phyloP scores from a whole-genome alignment of 2,329 filamentous ascomycete species.

The Balansia obtecta region DNA sequence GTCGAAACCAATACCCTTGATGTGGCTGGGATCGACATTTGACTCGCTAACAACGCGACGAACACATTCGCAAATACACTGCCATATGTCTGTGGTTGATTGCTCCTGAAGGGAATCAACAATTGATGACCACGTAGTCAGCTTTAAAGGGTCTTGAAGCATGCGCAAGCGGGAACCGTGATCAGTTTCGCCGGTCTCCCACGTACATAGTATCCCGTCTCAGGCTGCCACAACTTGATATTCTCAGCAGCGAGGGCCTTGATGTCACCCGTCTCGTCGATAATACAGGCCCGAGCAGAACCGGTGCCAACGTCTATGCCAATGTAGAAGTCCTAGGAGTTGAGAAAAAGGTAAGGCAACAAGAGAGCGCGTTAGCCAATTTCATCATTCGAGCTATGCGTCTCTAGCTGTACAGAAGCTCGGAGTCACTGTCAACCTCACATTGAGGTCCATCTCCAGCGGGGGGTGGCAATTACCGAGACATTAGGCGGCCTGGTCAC shows the following conservation, averaged over 20 bases:
- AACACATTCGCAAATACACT: conserved; percentile 82
- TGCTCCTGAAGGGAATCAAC: conserved; percentile 51
- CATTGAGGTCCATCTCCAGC: neutral
- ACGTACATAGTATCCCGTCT: conserved; percentile 59
- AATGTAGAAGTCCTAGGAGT: conserved; percentile 47
- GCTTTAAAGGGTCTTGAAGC: neutral
- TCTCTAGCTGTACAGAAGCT: neutral
- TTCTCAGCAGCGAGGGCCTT: conserved; percentile 60
- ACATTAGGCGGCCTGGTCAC: conserved; percentile 23
- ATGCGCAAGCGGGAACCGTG: no score
- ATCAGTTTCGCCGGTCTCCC: neutral
- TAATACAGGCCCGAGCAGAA: conserved; percentile 89
- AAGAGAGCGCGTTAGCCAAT: neutral
- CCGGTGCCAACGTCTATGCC: conserved; percentile 96
- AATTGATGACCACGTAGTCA: neutral
- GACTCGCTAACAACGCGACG: conserved; percentile 72
- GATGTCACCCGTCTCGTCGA: conserved; percentile 85
- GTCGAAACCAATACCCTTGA: conserved; percentile 92
- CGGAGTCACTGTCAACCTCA: neutral
- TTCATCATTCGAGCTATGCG: neutral
- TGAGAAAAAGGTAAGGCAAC: neutral
- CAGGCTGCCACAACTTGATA: conserved; percentile 70
- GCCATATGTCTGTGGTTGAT: conserved; percentile 96
- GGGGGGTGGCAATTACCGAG: conserved; percentile 14
- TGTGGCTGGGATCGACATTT: conserved; percentile 58